Percentiles rank a stretch among this genome's conserved stretches.
phyloP scores from a whole-genome alignment of 352 stramenopile genomes.

The Plasmopara viticola region DNA sequence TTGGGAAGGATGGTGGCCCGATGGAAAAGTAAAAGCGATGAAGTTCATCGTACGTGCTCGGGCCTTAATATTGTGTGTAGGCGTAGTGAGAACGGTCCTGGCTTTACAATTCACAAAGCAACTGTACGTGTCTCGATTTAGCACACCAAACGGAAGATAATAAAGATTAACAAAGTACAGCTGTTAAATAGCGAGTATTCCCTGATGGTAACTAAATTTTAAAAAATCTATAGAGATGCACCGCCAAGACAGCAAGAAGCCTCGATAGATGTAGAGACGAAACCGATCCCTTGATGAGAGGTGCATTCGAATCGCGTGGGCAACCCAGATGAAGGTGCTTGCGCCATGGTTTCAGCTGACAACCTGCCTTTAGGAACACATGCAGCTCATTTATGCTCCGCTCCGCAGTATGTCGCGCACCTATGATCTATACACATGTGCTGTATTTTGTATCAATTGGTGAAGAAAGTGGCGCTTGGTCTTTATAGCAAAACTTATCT shows the following conservation, averaged over 20 bases:
- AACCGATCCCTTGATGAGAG: not conserved
- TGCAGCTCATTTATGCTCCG: not conserved
- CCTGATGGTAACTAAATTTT: not conserved
- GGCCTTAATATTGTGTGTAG: not conserved
- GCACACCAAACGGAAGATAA: not conserved
- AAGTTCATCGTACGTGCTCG: not conserved
- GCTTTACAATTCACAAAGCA: not conserved
- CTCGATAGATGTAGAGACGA: not conserved
- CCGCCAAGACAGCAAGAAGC: not conserved
- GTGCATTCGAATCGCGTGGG: not conserved
- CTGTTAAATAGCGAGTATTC: not conserved
- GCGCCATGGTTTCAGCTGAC: not conserved
- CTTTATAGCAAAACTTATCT: not conserved
- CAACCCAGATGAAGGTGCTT: not conserved
- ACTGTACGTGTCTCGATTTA: not conserved
- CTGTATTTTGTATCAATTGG: not conserved
- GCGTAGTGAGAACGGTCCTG: not conserved
- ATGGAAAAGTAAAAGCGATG: not conserved
- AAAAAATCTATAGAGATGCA: not conserved
- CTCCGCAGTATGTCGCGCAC: not conserved
- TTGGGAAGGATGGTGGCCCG: not conserved
- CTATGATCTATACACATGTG: not conserved
- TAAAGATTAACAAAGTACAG: constrained; percentile 1
- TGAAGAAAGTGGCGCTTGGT: not conserved
- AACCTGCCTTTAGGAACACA: not conserved